Conservation (phyloP, 2,329 filamentous ascomycete species). For the Phymatotrichopsis omnivora region DNA sequence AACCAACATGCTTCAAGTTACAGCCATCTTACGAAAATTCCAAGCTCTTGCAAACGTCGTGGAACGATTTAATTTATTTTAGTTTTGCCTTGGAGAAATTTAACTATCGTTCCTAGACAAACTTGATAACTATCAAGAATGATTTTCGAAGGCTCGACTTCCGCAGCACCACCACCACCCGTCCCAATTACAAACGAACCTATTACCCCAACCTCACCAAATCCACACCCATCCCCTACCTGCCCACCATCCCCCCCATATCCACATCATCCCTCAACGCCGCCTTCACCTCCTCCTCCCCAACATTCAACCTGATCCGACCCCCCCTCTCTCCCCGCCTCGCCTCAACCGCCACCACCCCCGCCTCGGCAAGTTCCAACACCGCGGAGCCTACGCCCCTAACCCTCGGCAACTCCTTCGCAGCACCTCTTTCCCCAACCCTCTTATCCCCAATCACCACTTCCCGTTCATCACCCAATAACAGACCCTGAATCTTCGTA, state of each 20-base stretch:
- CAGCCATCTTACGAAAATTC: too few relatives aligned
- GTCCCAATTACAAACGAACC: too few relatives aligned
- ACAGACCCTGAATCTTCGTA: too few relatives aligned
- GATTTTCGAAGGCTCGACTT: too few relatives aligned
- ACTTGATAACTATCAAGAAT: too few relatives aligned
- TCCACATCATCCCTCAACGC: constrained; percentile 83
- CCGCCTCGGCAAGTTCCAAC: constrained; percentile 74
- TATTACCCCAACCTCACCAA: constrained; percentile 4
- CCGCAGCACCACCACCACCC: too few relatives aligned
- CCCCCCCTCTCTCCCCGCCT: constrained; percentile 74
- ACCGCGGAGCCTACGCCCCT: constrained; percentile 60
- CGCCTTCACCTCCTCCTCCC: constrained; percentile 80
- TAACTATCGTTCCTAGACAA: too few relatives aligned
- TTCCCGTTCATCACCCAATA: constrained; percentile 50
- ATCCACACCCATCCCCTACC: constrained; percentile 15
- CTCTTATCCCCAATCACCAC: constrained; percentile 44
- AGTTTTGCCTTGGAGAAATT: too few relatives aligned
- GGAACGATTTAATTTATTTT: too few relatives aligned
- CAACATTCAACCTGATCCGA: constrained; percentile 74
- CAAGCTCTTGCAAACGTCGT: too few relatives aligned
- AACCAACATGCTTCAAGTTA: too few relatives aligned
- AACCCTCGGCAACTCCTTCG: constrained; percentile 40
- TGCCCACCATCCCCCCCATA: constrained; percentile 57
- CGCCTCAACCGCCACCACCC: constrained; percentile 74
- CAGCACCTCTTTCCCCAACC: constrained; percentile 34